Evolutionary conservation across 441 rosid species (phyloP).

Genomic region (Metrosideros polymorpha): DNA sequence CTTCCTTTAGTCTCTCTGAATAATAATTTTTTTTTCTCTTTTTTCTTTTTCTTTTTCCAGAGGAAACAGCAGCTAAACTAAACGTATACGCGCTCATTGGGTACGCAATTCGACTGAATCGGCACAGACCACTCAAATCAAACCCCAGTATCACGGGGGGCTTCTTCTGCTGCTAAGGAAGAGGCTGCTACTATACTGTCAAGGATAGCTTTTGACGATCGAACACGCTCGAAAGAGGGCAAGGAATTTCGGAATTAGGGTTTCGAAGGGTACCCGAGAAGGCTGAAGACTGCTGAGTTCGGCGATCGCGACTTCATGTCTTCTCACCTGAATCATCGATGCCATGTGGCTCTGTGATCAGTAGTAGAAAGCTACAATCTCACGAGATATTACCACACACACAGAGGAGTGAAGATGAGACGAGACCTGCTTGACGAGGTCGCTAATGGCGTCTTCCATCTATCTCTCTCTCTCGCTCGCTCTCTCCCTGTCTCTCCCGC

Average conservation of each 20-base stretch:
- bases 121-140: neutral
- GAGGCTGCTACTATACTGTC: neutral
- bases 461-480: neutral
- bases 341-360: neutral
- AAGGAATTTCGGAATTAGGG: neutral
- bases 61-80: neutral
- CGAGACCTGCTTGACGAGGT: slow-evolving; percentile 20
- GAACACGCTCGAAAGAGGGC: neutral
- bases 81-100: neutral
- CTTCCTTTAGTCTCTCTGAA: neutral
- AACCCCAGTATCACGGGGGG: neutral
- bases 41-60: neutral
- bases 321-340: slow-evolving; percentile 19
- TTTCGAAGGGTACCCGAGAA: slow-evolving; percentile 21
- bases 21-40: too few species aligned
- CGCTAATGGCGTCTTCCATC: slow-evolving; percentile 2
- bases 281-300: slow-evolving; percentile 30
- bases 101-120: neutral
- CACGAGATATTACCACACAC: neutral
- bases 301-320: slow-evolving; percentile 41
- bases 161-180: too few species aligned
- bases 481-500: neutral
- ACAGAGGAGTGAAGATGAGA: neutral
- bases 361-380: neutral
- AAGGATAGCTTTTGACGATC: neutral